phyloP scores from a whole-genome alignment of 1,284 basidiomycete genomes.

The Heterobasidion irregulare region DNA sequence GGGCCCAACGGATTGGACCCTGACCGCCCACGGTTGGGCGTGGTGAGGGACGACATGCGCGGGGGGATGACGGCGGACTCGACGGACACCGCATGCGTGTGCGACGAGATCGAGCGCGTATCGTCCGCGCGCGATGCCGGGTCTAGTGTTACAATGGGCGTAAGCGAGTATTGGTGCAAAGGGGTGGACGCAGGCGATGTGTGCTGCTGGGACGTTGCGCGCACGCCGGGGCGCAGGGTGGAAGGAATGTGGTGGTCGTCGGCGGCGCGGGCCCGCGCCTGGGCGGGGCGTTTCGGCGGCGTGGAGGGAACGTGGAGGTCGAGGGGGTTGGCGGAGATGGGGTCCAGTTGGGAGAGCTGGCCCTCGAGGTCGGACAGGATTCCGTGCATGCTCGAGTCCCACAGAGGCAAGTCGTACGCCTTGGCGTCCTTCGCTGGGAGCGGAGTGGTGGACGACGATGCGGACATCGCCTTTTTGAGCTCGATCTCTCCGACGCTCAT shows the following conservation, averaged over 20 bases:
- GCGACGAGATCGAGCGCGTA: not conserved
- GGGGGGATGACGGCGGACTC: conserved; percentile 34
- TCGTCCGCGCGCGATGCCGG: not conserved
- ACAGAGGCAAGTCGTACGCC: conserved; percentile 22
- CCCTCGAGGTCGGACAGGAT: conserved; percentile 65
- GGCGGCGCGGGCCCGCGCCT: not conserved
- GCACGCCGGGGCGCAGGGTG: not conserved
- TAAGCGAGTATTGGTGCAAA: not conserved
- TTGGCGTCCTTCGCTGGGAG: conserved; percentile 24
- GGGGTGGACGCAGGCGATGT: not conserved
- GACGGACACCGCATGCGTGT: not conserved
- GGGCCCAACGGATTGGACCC: conserved; percentile 20
- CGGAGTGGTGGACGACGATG: conserved; percentile 26
- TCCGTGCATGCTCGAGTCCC: conserved; percentile 46
- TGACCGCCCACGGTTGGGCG: conserved; percentile 28
- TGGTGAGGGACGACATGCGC: conserved; percentile 48
- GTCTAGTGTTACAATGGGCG: not conserved
- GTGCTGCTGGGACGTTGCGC: too few species aligned
- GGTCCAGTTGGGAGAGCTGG: conserved; percentile 52
- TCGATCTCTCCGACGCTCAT: conserved; percentile 70
- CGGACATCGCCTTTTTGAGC: conserved; percentile 35
- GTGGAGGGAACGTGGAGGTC: conserved; percentile 59
- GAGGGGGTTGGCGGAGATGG: conserved; percentile 33
- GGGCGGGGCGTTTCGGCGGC: conserved; percentile 22
- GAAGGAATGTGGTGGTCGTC: not conserved